A percentile compares a stretch with the other conserved stretches of the same genome.
Conservation (phyloP, 108 stramenopile species). For the Cyclotella kingstonii region DNA sequence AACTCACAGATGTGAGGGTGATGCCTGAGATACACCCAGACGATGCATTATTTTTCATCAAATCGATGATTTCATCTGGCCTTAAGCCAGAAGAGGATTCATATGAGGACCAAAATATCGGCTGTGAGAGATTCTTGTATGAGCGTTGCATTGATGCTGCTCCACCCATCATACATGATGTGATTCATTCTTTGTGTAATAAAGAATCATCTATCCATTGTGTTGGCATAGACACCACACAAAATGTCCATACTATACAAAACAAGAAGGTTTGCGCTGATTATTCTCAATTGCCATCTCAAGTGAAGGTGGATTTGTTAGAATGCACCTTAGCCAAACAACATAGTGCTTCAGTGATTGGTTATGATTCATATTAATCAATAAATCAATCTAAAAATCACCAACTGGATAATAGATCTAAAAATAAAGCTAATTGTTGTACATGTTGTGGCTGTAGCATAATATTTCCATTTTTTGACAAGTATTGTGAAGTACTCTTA, state of each 20-base stretch:
- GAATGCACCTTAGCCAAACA: conserved; percentile 33
- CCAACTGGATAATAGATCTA: too few species aligned
- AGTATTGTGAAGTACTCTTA: too few species aligned
- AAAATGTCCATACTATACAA: conserved; percentile 3
- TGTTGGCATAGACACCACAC: background rate
- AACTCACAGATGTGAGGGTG: conserved; percentile 27
- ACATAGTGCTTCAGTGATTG: too few species aligned
- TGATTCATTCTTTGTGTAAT: conserved; percentile 20
- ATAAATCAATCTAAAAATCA: too few species aligned
- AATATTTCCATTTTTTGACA: too few species aligned
- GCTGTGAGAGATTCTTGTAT: conserved; percentile 16
- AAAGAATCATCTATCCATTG: background rate
- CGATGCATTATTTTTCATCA: conserved; percentile 41
- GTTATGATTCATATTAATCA: too few species aligned
- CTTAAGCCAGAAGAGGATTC: conserved; percentile 16
- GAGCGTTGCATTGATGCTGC: conserved; percentile 40
- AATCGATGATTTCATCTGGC: conserved; percentile 25
- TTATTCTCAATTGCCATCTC: conserved; percentile 36
- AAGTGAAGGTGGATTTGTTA: conserved; percentile 40
- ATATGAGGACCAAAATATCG: conserved; percentile 2
- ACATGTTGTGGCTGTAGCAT: too few species aligned
- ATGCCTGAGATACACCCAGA: conserved; percentile 33
- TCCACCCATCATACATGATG: conserved; percentile 22
- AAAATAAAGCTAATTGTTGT: too few species aligned
- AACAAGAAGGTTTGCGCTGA: conserved; percentile 24